A percentile compares a stretch with the other conserved stretches of the same genome.
phyloP scores from a whole-genome alignment of 805 yeast species.

The Saturnispora quitensis region DNA sequence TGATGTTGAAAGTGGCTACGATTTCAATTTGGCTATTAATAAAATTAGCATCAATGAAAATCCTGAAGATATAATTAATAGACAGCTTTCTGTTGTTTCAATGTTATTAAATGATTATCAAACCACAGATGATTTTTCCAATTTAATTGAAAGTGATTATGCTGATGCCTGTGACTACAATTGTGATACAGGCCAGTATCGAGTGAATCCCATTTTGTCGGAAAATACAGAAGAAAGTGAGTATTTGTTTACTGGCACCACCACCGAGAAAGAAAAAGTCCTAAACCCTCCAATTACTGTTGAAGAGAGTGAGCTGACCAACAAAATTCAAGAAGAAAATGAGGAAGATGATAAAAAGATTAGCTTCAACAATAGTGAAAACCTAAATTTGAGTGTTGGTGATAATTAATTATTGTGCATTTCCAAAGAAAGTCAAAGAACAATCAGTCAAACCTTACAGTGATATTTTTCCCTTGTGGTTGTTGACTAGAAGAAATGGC shows the following conservation, averaged over 20 bases:
- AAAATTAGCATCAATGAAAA: neutral
- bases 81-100: constrained; percentile 18
- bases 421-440: too few species aligned
- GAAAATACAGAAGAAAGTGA: neutral
- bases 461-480: too few species aligned
- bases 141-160: neutral
- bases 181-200: neutral
- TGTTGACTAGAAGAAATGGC: too few species aligned
- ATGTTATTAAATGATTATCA: constrained; percentile 17
- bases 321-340: too few species aligned
- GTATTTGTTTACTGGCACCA: neutral
- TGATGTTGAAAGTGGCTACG: neutral
- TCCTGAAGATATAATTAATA: neutral
- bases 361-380: too few species aligned
- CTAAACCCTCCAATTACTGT: neutral
- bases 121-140: constrained; percentile 4
- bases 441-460: too few species aligned
- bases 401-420: too few species aligned
- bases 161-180: neutral
- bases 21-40: neutral
- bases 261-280: neutral
- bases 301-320: neutral
- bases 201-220: neutral
- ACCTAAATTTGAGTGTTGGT: too few species aligned
- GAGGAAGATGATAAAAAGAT: too few species aligned